Evolutionary conservation across 108 stramenopile genomes (phyloP), one percentile per base, ranked within the genome.

Genomic region (Cylindrotheca fusiformis): DNA sequence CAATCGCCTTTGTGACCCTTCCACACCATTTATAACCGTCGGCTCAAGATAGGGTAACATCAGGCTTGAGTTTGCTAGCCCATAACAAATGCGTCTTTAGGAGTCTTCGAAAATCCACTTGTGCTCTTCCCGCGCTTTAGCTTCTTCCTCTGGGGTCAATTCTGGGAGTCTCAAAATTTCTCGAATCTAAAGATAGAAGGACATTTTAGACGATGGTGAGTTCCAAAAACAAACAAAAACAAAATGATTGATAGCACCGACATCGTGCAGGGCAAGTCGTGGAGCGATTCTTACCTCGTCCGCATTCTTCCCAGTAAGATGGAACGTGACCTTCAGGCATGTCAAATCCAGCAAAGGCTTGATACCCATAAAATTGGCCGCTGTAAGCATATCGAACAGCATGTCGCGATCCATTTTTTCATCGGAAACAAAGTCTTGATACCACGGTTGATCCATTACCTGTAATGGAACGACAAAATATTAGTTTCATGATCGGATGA

Each of bases 321-420:
- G 66, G 52, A 87, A 85, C 4, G 88, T 88, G 0, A 88, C 85
- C 53, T 83, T 62, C 26, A 93, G 72, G 62, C 88, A 90, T 25
- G 81, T 72, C 32, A 93, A 59, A 65, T 93, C 91, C 24, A 93
- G 55, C 32, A 93, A 71, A 24, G 88, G 84, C 59, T 93, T 86
- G 63, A 93, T 90, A 2, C 73, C 71, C 86, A 93, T 86, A 32
- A 77, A 93, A 62, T 93, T 93, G 10, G 88, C 88, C 1, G 91
- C 86, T 14, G 80, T 83, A 41, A 90, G 59, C 52, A 93, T 52
- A 27, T 93, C 83, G 69, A 90, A 93, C 20, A 93, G 36, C 76
- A 86, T 68, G 19, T 81, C 83, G 20, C 67, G 67, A 57, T 80
- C 75, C 53, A 75, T 27, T 14, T 67, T 57, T 32, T 87, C 66